These are phyloP conservation scores for Coemansia sp. DNA, from an alignment of 192 early-diverging fungal genomes.

Conservation along the genomic window DNA sequence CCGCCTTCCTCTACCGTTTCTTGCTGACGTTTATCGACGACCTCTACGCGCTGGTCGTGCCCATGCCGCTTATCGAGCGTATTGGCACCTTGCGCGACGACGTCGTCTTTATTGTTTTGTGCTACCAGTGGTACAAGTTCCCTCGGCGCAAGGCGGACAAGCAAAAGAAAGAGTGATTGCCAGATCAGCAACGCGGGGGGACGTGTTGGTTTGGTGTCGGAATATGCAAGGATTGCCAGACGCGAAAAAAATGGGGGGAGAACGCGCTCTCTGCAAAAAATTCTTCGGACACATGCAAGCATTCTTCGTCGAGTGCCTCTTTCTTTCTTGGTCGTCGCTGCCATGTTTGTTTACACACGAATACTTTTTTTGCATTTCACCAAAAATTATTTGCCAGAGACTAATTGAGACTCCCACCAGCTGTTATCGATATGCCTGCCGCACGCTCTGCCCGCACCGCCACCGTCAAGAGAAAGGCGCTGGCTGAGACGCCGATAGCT, in stretches of 20 bases:
- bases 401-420: slow-evolving; percentile 6
- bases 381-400: neutral
- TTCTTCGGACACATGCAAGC: neutral
- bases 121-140: slow-evolving; percentile 57
- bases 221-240: slow-evolving; percentile 2
- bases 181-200: neutral
- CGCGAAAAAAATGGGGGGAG: slow-evolving; percentile 17
- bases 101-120: slow-evolving; percentile 55
- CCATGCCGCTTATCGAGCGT: slow-evolving; percentile 59
- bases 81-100: slow-evolving; percentile 59
- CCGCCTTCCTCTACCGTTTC: slow-evolving; percentile 58
- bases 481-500: slow-evolving; percentile 34
- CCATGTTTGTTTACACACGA: slow-evolving; percentile 4
- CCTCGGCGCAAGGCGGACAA: slow-evolving; percentile 33
- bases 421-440: slow-evolving; percentile 32
- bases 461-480: slow-evolving; percentile 19
- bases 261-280: slow-evolving; percentile 2
- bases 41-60: slow-evolving; percentile 60
- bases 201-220: slow-evolving; percentile 15
- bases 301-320: neutral
- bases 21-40: slow-evolving; percentile 61
- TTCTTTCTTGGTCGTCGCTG: neutral
- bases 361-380: neutral
- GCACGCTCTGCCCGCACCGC: slow-evolving; percentile 26
- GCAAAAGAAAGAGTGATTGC: slow-evolving; percentile 15